phyloP scores from a whole-genome alignment of 176 grass and related monocot genomes.

The Chrysopogon serrulatus region DNA sequence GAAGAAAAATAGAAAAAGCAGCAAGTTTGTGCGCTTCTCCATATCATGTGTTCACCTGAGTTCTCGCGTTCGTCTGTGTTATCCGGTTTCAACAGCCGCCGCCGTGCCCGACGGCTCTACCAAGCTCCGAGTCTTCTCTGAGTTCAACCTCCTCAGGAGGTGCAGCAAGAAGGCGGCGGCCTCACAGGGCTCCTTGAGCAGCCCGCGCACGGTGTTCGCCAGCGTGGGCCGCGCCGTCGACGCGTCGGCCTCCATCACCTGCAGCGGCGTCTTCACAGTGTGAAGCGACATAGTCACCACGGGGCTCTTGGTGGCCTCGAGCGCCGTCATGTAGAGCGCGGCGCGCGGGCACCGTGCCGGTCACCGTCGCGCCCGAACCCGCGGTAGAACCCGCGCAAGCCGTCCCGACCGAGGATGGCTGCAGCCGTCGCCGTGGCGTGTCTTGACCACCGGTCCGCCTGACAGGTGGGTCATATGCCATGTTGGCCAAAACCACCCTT shows the following conservation, averaged over 20 bases:
- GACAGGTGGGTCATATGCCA: too few species aligned
- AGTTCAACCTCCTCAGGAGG: too few species aligned
- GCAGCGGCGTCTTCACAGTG: constrained; percentile 88
- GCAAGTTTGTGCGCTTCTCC: too few species aligned
- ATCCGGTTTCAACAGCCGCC: too few species aligned
- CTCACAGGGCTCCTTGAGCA: constrained; percentile 75
- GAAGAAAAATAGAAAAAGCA: too few species aligned
- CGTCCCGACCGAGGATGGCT: constrained; percentile 71
- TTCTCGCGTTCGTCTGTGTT: too few species aligned
- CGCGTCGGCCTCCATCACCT: constrained; percentile 65
- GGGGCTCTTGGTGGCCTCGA: constrained; percentile 87
- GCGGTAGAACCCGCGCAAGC: constrained; percentile 71
- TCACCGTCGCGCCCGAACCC: constrained; percentile 81
- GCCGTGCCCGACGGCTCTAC: too few species aligned
- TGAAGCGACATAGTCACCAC: constrained; percentile 93
- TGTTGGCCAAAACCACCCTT: too few species aligned
- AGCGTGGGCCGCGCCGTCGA: constrained; percentile 35
- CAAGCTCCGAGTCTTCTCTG: too few species aligned
- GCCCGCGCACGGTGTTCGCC: constrained; percentile 46
- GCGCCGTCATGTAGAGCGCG: constrained; percentile 94
- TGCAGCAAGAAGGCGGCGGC: too few species aligned
- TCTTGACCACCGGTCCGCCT: constrained; percentile 90
- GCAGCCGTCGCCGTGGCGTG: constrained; percentile 41
- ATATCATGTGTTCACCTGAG: too few species aligned
- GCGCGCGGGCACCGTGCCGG: constrained; percentile 80